Conservation (phyloP, 805 yeast species). For the Komagataella populi region DNA sequence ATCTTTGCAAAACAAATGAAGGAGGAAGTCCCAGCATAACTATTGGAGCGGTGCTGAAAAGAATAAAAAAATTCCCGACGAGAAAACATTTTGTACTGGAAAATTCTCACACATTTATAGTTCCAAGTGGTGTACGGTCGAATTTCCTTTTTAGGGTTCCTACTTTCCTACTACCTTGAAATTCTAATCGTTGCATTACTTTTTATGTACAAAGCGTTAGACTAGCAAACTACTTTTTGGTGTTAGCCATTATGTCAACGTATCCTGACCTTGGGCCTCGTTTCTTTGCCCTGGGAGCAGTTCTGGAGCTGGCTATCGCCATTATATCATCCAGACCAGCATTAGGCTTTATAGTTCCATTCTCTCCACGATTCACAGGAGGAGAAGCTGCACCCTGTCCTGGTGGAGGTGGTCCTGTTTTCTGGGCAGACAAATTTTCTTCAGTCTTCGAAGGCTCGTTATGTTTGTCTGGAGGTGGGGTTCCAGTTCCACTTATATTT, state of each 20-base stretch:
- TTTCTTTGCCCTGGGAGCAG: slow-evolving; percentile 29
- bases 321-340: slow-evolving; percentile 14
- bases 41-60: background rate
- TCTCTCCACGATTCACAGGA: slow-evolving; percentile 17
- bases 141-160: background rate
- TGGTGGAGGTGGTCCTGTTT: slow-evolving; percentile 18
- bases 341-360: slow-evolving; percentile 8
- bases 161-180: background rate
- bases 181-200: background rate
- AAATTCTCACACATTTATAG: background rate
- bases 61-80: background rate
- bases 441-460: slow-evolving; percentile 13
- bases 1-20: background rate
- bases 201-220: background rate
- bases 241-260: slow-evolving; percentile 46
- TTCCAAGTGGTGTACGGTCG: background rate
- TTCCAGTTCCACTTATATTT: slow-evolving; percentile 10
- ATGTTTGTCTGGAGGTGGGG: slow-evolving; percentile 26
- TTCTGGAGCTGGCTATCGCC: slow-evolving; percentile 13
- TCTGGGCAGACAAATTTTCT: slow-evolving; percentile 21
- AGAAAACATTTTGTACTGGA: background rate
- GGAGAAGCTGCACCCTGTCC: slow-evolving; percentile 18
- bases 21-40: background rate
- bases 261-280: slow-evolving; percentile 46
- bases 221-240: background rate